Percentiles rank a stretch among this genome's conserved stretches.
Evolutionary conservation across 139 green algal species (phyloP).

Genomic region (Chloropicon primus): DNA sequence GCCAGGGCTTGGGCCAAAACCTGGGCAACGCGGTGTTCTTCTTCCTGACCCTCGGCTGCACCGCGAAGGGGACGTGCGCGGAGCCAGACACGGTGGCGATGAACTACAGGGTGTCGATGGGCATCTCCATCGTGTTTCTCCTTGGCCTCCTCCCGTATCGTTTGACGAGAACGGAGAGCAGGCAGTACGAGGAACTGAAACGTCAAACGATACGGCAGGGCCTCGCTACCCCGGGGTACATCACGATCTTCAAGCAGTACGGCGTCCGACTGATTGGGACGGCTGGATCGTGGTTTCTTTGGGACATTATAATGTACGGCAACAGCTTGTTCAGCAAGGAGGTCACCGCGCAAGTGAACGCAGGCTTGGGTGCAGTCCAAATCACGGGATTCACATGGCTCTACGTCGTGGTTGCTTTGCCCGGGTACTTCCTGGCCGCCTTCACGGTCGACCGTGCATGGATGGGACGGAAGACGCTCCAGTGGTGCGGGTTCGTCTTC

Average conservation of each 20-base stretch:
- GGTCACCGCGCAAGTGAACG: not conserved
- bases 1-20: not conserved
- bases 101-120: not conserved
- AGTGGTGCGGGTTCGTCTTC: not conserved
- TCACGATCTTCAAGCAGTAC: not conserved
- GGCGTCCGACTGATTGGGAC: not conserved
- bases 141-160: not conserved
- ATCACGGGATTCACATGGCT: not conserved
- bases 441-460: not conserved
- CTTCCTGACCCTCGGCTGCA: not conserved
- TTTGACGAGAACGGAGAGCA: not conserved
- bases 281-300: not conserved
- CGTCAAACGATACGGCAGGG: not conserved
- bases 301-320: not conserved
- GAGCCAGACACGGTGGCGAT: not conserved
- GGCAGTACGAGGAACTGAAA: not conserved
- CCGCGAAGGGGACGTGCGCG: not conserved
- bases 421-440: not conserved
- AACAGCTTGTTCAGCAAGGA: not conserved
- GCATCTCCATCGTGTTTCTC: not conserved
- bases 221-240: not conserved
- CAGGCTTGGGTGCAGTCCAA: not conserved
- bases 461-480: not conserved
- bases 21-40: not conserved
- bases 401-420: not conserved